phyloP scores from a whole-genome alignment of 1,139 yeast species.

The Saccharomyces hybrid region DNA sequence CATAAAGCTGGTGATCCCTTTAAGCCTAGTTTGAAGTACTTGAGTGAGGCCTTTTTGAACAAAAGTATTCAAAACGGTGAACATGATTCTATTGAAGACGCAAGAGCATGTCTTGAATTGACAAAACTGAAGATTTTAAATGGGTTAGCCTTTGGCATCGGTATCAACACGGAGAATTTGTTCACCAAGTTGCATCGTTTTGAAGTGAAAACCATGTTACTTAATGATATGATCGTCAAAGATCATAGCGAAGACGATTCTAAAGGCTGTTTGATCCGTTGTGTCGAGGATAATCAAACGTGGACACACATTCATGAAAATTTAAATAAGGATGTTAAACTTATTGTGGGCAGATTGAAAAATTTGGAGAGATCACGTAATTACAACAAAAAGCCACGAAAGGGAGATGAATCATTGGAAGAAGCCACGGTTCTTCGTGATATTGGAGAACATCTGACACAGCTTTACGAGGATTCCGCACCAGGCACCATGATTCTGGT shows the following conservation, averaged over 20 bases:
- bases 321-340: constrained; percentile 34
- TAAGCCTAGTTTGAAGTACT: constrained; percentile 67
- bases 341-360: constrained; percentile 48
- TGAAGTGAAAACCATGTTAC: constrained; percentile 36
- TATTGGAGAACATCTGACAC: constrained; percentile 40
- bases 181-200: constrained; percentile 31
- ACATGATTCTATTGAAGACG: constrained; percentile 85
- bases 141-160: constrained; percentile 59
- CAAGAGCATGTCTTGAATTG: constrained; percentile 70
- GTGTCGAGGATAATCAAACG: constrained; percentile 53
- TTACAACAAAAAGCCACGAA: not conserved
- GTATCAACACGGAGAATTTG: constrained; percentile 38
- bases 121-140: constrained; percentile 58
- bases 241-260: constrained; percentile 7
- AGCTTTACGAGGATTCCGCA: constrained; percentile 49
- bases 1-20: constrained; percentile 74
- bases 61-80: constrained; percentile 63
- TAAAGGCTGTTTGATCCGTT: constrained; percentile 35
- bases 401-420: constrained; percentile 5
- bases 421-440: constrained; percentile 19
- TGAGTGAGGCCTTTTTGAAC: constrained; percentile 49
- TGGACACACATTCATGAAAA: constrained; percentile 37
- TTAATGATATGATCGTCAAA: constrained; percentile 29
- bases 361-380: constrained; percentile 41
- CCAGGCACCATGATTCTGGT: constrained; percentile 52